phyloP scores from a whole-genome alignment of 2,329 filamentous ascomycete species.

The Ophiocordyceps sinensis region DNA sequence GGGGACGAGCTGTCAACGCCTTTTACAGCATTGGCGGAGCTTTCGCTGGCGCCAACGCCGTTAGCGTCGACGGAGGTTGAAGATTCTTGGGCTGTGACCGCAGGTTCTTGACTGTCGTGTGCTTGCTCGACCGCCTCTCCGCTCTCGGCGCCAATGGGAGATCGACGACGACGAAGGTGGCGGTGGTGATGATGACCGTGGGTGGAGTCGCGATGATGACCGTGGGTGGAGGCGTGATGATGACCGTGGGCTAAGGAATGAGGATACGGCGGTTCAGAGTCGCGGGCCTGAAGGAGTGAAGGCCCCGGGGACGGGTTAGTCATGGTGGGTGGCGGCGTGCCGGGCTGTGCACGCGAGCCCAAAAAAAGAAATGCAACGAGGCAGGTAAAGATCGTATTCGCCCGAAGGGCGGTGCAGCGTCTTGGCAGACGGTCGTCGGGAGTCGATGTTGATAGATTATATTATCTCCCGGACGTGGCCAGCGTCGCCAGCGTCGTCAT shows the following conservation, averaged over 20 bases:
- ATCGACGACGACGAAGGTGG: slow-evolving; percentile 5
- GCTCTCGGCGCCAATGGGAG: not conserved
- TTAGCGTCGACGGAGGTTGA: no score
- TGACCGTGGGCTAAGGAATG: slow-evolving; percentile 6
- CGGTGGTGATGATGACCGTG: slow-evolving; percentile 4
- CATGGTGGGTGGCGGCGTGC: slow-evolving; percentile 13
- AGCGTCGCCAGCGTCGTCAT: not conserved
- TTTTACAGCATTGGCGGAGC: no score
- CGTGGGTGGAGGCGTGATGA: slow-evolving; percentile 5
- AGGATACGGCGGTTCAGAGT: slow-evolving; percentile 8
- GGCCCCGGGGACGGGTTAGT: slow-evolving; percentile 19
- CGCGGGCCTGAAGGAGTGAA: slow-evolving; percentile 23
- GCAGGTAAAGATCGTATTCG: slow-evolving; percentile 7
- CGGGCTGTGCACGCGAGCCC: slow-evolving; percentile 9
- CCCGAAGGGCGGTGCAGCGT: not conserved
- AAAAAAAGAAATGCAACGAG: not conserved
- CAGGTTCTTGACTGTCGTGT: no score
- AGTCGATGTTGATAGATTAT: not conserved
- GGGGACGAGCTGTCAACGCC: no score
- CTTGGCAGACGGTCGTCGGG: not conserved
- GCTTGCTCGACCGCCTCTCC: not conserved
- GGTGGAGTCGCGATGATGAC: slow-evolving; percentile 4
- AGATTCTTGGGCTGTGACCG: no score
- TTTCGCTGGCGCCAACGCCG: no score
- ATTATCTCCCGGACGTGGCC: not conserved